Evolutionary conservation across 2,329 filamentous ascomycete species (phyloP).

Genomic region (Pestalotiopsis sp.): DNA sequence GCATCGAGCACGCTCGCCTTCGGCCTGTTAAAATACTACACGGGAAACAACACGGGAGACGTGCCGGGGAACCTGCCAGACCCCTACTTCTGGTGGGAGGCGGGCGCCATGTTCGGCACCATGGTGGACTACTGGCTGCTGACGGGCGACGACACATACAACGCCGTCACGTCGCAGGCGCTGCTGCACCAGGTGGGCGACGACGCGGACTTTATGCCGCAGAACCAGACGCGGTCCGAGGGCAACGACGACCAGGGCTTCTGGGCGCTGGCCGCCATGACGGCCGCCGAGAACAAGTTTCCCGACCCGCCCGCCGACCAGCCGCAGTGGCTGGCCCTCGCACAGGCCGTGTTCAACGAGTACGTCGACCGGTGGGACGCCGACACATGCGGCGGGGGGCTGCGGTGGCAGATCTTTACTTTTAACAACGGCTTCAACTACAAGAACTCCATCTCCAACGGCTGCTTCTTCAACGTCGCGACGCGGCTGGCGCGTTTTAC

Average conservation of each 20-base stretch:
- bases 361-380: slow-evolving; percentile 60
- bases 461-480: slow-evolving; percentile 48
- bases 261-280: slow-evolving; percentile 64
- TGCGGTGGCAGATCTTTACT: slow-evolving; percentile 67
- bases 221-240: slow-evolving; percentile 37
- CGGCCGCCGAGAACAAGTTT: slow-evolving; percentile 61
- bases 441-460: slow-evolving; percentile 47
- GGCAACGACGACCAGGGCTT: slow-evolving; percentile 62
- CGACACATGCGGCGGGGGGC: slow-evolving; percentile 56
- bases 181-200: slow-evolving; percentile 46
- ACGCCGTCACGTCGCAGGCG: slow-evolving; percentile 43
- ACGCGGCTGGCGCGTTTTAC: slow-evolving; percentile 66
- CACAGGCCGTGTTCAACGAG: slow-evolving; percentile 64
- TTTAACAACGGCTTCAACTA: slow-evolving; percentile 58
- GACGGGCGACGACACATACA: slow-evolving; percentile 52
- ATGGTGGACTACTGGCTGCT: slow-evolving; percentile 16
- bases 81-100: slow-evolving; percentile 18
- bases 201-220: slow-evolving; percentile 45
- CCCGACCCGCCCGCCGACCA: slow-evolving; percentile 48
- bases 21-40: slow-evolving; percentile 34
- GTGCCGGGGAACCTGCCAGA: slow-evolving; percentile 16
- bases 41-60: slow-evolving; percentile 20
- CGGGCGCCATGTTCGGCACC: slow-evolving; percentile 16
- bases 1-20: slow-evolving; percentile 32
- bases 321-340: slow-evolving; percentile 63